Percentiles rank a stretch among this genome's conserved stretches.
Conservation (phyloP, 176 grass and related monocot genomes). For the Carex kokanica region DNA sequence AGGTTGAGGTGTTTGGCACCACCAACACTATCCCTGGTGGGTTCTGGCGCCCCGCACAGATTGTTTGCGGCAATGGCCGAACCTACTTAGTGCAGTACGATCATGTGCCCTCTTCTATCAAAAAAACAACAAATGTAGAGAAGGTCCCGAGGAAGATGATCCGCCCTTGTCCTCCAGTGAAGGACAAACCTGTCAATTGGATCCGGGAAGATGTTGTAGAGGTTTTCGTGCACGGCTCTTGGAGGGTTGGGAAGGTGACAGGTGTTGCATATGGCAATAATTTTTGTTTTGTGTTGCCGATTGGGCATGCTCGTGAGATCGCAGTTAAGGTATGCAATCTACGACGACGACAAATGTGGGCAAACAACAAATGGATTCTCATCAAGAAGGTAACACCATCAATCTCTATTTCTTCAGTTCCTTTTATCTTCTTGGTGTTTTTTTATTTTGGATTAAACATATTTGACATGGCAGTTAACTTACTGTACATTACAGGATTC, state of each 20-base stretch:
- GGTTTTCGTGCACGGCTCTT: conserved; percentile 61
- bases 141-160: conserved; percentile 56
- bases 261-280: conserved; percentile 33
- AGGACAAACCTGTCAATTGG: conserved; percentile 32
- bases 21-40: conserved; percentile 36
- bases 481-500: background rate
- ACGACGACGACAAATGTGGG: conserved; percentile 53
- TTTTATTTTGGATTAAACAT: background rate
- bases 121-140: conserved; percentile 30
- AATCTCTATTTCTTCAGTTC: background rate
- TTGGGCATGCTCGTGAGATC: conserved; percentile 48
- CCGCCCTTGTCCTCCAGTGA: conserved; percentile 40
- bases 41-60: conserved; percentile 58
- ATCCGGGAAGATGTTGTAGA: conserved; percentile 42
- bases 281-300: conserved; percentile 43
- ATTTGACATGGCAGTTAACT: background rate
- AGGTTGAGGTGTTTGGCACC: conserved; percentile 60
- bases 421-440: background rate
- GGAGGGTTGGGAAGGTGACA: conserved; percentile 61
- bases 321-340: conserved; percentile 31
- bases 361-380: conserved; percentile 51
- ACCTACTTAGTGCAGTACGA: conserved; percentile 57
- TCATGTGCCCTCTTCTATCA: background rate
- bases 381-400: conserved; percentile 44
- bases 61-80: conserved; percentile 71